phyloP scores from a whole-genome alignment of 2,329 filamentous ascomycete species.

The Gaeumannomyces sp. region DNA sequence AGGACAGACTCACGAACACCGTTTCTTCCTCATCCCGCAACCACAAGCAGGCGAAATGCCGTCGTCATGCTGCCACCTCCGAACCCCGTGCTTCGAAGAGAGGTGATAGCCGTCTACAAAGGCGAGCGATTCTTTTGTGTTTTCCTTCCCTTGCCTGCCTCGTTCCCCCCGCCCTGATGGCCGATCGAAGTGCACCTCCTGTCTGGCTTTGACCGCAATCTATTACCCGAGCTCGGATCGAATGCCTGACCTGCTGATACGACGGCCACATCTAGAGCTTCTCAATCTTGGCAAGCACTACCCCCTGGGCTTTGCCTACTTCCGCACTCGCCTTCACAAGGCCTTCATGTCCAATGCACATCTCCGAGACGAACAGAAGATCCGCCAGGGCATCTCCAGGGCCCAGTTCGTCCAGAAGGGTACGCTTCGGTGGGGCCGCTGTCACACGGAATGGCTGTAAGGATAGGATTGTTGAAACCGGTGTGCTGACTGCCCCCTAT shows the following conservation, averaged over 20 bases:
- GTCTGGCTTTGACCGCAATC: not conserved
- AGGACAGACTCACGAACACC: no score
- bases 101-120: constrained; percentile 87
- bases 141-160: not conserved
- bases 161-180: not conserved
- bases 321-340: constrained; percentile 71
- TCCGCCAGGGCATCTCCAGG: constrained; percentile 65
- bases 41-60: not conserved
- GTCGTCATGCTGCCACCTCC: constrained; percentile 21
- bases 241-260: no score
- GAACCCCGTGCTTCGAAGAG: constrained; percentile 58
- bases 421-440: constrained; percentile 25
- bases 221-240: not conserved
- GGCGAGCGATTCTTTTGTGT: constrained; percentile 39
- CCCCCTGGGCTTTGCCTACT: constrained; percentile 75
- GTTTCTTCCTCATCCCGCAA: no score
- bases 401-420: constrained; percentile 92
- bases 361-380: constrained; percentile 66
- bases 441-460: not conserved
- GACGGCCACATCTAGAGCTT: constrained; percentile 53
- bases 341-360: constrained; percentile 74
- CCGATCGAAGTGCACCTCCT: not conserved
- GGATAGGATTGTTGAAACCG: not conserved
- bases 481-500: not conserved
- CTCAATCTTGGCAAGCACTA: constrained; percentile 81